phyloP scores from a whole-genome alignment of 2,329 filamentous ascomycete genomes.

The Dichotomopilus funicola region DNA sequence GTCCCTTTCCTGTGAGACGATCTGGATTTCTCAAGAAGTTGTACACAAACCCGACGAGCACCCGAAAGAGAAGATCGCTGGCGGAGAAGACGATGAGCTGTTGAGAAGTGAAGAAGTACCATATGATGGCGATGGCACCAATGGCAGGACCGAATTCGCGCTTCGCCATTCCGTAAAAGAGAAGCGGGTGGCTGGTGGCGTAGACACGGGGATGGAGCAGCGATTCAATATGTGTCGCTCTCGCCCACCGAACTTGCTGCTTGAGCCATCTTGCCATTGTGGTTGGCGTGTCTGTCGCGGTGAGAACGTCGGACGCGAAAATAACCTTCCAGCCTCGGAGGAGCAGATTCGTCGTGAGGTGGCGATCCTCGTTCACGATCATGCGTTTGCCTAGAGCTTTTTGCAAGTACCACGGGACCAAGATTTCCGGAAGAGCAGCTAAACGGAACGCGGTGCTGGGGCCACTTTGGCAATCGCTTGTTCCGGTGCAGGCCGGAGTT shows the following conservation, averaged over 20 bases:
- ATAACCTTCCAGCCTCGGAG: conserved; percentile 15
- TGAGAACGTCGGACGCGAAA: conserved; percentile 13
- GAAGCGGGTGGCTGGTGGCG: conserved; percentile 8
- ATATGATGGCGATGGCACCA: conserved; percentile 11
- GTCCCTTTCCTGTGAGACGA: neutral
- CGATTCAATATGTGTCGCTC: conserved; percentile 16
- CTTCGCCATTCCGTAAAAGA: conserved; percentile 15
- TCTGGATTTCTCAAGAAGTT: conserved; percentile 11
- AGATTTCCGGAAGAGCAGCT: conserved; percentile 7
- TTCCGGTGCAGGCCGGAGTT: conserved; percentile 10
- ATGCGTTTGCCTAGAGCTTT: conserved; percentile 12
- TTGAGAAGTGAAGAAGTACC: conserved; percentile 13
- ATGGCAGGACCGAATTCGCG: conserved; percentile 14
- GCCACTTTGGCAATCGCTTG: conserved; percentile 14
- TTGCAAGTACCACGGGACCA: conserved; percentile 14
- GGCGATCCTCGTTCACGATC: conserved; percentile 16
- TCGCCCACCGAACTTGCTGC: conserved; percentile 15
- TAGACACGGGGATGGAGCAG: conserved; percentile 13
- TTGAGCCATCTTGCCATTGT: conserved; percentile 14
- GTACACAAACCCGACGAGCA: conserved; percentile 9
- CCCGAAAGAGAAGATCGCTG: conserved; percentile 8
- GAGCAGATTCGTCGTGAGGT: conserved; percentile 13
- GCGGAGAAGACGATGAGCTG: conserved; percentile 4
- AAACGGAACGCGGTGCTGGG: conserved; percentile 14
- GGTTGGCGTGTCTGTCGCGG: conserved; percentile 14